These are phyloP conservation scores for Clathrospora elynae DNA, from an alignment of 2,329 filamentous ascomycete species.

Conservation along the genomic window DNA sequence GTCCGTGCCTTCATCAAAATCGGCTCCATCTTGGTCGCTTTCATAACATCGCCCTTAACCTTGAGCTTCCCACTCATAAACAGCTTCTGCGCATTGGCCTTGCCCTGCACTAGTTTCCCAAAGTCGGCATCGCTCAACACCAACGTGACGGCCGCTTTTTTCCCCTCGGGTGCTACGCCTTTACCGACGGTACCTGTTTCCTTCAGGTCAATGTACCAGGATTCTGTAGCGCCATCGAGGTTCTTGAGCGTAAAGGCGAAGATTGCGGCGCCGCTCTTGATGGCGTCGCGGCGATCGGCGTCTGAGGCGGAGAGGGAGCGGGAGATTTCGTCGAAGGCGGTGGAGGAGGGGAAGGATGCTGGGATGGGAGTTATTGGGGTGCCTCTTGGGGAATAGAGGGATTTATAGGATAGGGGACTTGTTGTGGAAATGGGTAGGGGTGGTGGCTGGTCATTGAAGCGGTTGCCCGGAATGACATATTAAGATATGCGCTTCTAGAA, in stretches of 20 bases:
- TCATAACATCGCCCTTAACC: slow-evolving; percentile 98
- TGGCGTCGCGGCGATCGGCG: slow-evolving; percentile 79
- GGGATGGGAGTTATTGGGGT: slow-evolving; percentile 3
- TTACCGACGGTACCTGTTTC: slow-evolving; percentile 80
- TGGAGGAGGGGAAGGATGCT: slow-evolving; percentile 81
- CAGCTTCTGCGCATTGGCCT: slow-evolving; percentile 90
- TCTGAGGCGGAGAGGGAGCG: slow-evolving; percentile 69
- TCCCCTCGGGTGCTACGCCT: slow-evolving; percentile 69
- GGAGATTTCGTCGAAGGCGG: slow-evolving; percentile 88
- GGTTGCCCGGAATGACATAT: too few relatives aligned
- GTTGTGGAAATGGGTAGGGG: too few relatives aligned
- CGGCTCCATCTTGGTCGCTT: slow-evolving; percentile 94
- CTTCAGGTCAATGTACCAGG: slow-evolving; percentile 97
- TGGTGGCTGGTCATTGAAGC: too few relatives aligned
- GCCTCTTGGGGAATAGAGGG: not conserved
- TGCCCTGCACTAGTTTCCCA: slow-evolving; percentile 77
- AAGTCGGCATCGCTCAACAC: slow-evolving; percentile 86
- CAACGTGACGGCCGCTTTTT: slow-evolving; percentile 89
- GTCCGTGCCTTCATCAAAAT: slow-evolving; percentile 58
- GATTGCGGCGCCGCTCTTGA: slow-evolving; percentile 85
- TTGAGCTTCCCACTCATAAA: slow-evolving; percentile 99
- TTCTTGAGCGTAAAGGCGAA: slow-evolving; percentile 96
- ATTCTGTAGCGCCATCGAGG: slow-evolving; percentile 73
- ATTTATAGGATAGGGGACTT: too few relatives aligned
- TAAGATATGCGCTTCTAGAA: too few relatives aligned